Base-by-base conservation (phyloP, 768 basidiomycete genomes). In the Termitomyces sp. region DNA sequence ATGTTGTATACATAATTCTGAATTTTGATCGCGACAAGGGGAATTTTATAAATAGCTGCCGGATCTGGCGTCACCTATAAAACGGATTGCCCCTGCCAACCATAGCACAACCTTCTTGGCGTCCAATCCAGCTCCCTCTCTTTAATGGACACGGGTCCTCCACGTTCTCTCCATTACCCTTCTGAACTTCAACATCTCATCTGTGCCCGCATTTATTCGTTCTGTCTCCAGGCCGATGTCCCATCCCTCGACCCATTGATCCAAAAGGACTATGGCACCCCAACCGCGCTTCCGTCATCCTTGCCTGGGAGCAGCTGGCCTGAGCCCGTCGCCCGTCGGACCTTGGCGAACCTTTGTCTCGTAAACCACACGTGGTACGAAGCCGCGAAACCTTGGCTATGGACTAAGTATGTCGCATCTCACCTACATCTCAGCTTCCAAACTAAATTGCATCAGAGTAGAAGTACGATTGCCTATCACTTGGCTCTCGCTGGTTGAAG, bases 301-400 rank as follows among this genome's bases (percentile, higher is more conserved):
- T 76, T 83, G 61, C 92, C 91, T 0, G 78, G 87, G 1, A 75
- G 82, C 16, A 81, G 83, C 67, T 91, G 86, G 85, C 74, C 88
- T 0, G 91, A 93, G 62, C 76, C 82, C 6, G 65, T 84, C 33
- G 78, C 84, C 27, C 83, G 91, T 13, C 77, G 72, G 58, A 86
- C 92, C 0, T 78, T 95, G 22, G 78, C 83, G 6, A 85, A 72
- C 64, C 85, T 93, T 46, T 91, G 88, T 65, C 81, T 90, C 61
- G 90, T 92, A 45, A 90, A 85, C 66, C 88, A 78, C 66, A 79
- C 84, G 3, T 93, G 89, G 88, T 84, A 85, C 67, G 81, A 84
- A 31, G 92, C 90, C 1, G 89, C 92, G n/a, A 88, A 87, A 64
- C 91, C 91, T 0, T 94, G 88, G 89, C 75, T 95, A 6, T 95